These are phyloP conservation scores for Pneumocystis carinii DNA, from an alignment of 1,139 yeast species.

Conservation along the genomic window DNA sequence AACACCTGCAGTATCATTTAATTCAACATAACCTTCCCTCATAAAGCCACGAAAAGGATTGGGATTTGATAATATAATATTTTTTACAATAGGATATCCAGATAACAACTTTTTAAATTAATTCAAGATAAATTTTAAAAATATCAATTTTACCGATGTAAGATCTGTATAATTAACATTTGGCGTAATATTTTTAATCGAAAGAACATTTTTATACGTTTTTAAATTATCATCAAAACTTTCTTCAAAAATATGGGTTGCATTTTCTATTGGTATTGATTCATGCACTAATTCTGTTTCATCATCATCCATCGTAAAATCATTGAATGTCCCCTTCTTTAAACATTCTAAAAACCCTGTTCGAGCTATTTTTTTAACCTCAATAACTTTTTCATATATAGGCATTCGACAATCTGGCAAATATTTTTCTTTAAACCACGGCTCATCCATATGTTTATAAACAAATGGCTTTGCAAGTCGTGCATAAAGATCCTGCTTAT, in stretches of 20 bases:
- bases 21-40: not conserved
- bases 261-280: not conserved
- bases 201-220: not conserved
- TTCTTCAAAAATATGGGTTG: not conserved
- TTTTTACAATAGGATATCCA: not conserved
- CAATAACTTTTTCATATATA: not conserved
- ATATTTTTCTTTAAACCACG: conserved; percentile 17
- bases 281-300: not conserved
- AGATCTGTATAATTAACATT: not conserved
- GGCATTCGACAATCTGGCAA: not conserved
- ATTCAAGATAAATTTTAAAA: not conserved
- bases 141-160: not conserved
- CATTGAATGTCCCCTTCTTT: conserved; percentile 11
- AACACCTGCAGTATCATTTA: not conserved
- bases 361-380: conserved; percentile 4
- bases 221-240: not conserved
- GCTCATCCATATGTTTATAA: conserved; percentile 12
- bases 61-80: not conserved
- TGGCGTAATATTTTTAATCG: not conserved
- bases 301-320: conserved; percentile 11
- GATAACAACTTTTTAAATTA: not conserved
- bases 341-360: conserved; percentile 9
- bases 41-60: not conserved
- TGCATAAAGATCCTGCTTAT: conserved; percentile 14
- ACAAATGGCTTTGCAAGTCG: conserved; percentile 16